These are phyloP conservation scores for Botryobasidium botryosum DNA, from an alignment of 768 basidiomycete species.

Conservation along the genomic window DNA sequence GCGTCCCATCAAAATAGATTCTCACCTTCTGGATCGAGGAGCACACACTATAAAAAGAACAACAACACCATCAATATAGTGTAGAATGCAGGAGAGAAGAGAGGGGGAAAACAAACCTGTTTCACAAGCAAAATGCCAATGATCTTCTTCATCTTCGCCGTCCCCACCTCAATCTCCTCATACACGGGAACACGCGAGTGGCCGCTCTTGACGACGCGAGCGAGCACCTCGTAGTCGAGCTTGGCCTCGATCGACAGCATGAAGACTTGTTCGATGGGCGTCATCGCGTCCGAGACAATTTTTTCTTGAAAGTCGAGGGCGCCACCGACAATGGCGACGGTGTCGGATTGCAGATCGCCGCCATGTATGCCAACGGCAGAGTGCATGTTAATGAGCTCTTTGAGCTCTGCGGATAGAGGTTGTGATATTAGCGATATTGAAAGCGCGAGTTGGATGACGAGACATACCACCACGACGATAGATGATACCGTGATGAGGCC, in stretches of 20 bases:
- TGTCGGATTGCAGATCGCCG: constrained; percentile 74
- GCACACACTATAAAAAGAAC: constrained; percentile 42
- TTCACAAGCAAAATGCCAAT: constrained; percentile 78
- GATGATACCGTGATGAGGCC: constrained; percentile 79
- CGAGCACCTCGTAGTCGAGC: constrained; percentile 65
- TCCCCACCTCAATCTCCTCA: constrained; percentile 46
- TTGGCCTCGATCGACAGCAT: constrained; percentile 77
- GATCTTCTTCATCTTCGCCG: constrained; percentile 54
- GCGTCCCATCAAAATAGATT: neutral
- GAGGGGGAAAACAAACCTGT: constrained; percentile 27
- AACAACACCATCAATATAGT: neutral
- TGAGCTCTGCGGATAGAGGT: constrained; percentile 36
- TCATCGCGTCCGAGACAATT: constrained; percentile 69
- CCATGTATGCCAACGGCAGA: constrained; percentile 51
- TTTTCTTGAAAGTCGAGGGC: constrained; percentile 79
- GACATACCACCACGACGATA: constrained; percentile 51
- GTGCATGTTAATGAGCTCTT: constrained; percentile 84
- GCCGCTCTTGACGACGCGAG: constrained; percentile 57
- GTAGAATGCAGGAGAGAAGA: neutral
- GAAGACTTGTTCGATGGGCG: constrained; percentile 60
- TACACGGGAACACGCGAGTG: constrained; percentile 76
- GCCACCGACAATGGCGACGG: constrained; percentile 77
- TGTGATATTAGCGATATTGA: neutral
- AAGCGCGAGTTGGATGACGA: neutral
- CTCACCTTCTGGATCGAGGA: constrained; percentile 69